Conservation (phyloP, 2,329 filamentous ascomycete species). For the Sordariomycetes sp. region DNA sequence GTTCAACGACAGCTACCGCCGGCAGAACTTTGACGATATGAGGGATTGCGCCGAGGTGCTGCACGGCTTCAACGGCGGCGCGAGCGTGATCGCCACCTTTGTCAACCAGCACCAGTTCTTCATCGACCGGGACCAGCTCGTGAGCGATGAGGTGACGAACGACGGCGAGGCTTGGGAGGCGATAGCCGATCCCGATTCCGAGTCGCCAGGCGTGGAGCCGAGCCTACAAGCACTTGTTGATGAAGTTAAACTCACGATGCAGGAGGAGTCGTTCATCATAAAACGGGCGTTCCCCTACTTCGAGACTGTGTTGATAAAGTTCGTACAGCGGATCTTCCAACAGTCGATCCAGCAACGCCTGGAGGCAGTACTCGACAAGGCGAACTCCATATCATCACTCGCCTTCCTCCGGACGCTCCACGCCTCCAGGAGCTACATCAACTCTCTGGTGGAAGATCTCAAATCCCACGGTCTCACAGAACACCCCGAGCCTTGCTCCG, state of each 20-base stretch:
- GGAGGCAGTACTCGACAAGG: slow-evolving; percentile 93
- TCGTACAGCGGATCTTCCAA: slow-evolving; percentile 92
- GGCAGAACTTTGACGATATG: slow-evolving; percentile 97
- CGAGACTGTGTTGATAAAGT: slow-evolving; percentile 85
- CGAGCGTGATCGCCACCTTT: slow-evolving; percentile 90
- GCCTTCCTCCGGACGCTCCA: slow-evolving; percentile 88
- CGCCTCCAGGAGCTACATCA: slow-evolving; percentile 82
- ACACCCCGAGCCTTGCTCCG: slow-evolving; percentile 82
- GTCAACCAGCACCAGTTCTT: slow-evolving; percentile 99
- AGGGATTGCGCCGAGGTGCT: slow-evolving; percentile 90
- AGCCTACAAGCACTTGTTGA: slow-evolving; percentile 87
- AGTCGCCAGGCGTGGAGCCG: slow-evolving; percentile 82
- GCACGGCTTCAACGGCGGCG: slow-evolving; percentile 90
- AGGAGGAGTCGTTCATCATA: slow-evolving; percentile 95
- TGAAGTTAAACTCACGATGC: slow-evolving; percentile 89
- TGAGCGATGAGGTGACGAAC: slow-evolving; percentile 71
- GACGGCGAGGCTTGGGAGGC: slow-evolving; percentile 79
- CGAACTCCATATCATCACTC: slow-evolving; percentile 79
- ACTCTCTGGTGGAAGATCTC: slow-evolving; percentile 77
- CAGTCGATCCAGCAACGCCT: slow-evolving; percentile 95
- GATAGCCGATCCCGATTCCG: slow-evolving; percentile 86
- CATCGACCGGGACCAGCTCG: slow-evolving; percentile 86
- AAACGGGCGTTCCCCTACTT: slow-evolving; percentile 94
- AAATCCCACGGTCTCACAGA: slow-evolving; percentile 93
- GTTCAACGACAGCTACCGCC: slow-evolving; percentile 93